Base-by-base conservation (phyloP, 108 stramenopile species). In the Cyclostephanos invisitatus region DNA sequence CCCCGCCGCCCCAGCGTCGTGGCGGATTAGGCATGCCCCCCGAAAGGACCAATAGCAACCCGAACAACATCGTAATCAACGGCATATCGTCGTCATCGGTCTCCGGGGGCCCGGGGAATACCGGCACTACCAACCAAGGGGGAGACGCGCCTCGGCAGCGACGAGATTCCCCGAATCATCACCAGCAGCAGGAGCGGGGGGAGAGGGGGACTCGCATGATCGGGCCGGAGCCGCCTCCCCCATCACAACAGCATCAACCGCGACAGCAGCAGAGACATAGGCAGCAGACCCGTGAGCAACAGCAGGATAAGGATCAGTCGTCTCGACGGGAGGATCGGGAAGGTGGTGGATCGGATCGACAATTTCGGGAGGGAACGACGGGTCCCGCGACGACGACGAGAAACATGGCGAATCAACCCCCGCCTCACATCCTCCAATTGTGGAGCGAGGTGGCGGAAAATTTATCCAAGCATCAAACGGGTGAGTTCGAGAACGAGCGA, bases 381-480 rank as follows among this genome's bases (percentile, higher is more conserved):
- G n/a, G n/a, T 32, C 32, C 32, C 2, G 2, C 14, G 44, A 46
- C 44, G 15, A 3, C 12, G 44, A 46, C 44, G 14, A 46, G 1
- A 0, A 15, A 1, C 15, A 46, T 18, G 49, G 29, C 27, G 28
- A 32, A 11, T 18, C 53, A 56, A 14, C 54, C 88, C 12, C 72
- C 82, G 7, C 53, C 71, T 17, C 17, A 59, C n/a, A 59, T 48
- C 11, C 36, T 87, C 18, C 62, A 82, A 24, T 61, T 90, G 11
- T 92, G 91, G 91, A 60, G 66, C 32, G 91, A 92, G 70, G 91
- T 92, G 18, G 86, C 85, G 4, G 77, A 79, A 29, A 85, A 85
- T 21, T 59, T 92, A 14, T 86, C 90, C 65, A 87, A 86, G 74
- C 80, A 70, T 46, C 73, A 85, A 36, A 92, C 89, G 42, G 91